Evolutionary conservation across 495 filamentous ascomycete genomes (phyloP).

Genomic region (Usnea hakonensis): DNA sequence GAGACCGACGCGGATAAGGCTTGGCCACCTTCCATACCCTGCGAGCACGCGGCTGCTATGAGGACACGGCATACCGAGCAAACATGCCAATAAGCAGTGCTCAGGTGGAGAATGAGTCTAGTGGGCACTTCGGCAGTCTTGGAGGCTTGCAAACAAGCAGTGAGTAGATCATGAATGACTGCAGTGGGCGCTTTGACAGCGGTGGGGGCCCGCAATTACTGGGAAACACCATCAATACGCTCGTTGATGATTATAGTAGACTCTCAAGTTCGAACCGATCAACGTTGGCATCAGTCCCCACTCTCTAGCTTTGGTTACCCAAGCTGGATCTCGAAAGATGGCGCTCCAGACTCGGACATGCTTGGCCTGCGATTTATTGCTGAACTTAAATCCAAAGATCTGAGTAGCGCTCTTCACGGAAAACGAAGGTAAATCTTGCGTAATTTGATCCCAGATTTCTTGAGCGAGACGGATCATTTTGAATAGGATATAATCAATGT

Average conservation of each 20-base stretch:
- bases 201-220: slow-evolving; percentile 15
- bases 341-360: background rate
- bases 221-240: slow-evolving; percentile 15
- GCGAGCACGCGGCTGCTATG: background rate
- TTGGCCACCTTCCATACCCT: background rate
- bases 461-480: background rate
- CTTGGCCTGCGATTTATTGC: background rate
- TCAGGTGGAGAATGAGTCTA: slow-evolving; percentile 1
- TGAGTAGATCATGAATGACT: too few relatives aligned
- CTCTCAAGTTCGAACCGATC: background rate
- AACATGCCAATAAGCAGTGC: slow-evolving; percentile 9
- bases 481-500: background rate
- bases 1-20: slow-evolving; percentile 9
- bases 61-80: background rate
- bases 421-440: background rate
- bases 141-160: too few relatives aligned
- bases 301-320: background rate
- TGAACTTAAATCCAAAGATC: background rate
- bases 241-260: background rate
- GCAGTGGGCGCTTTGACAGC: too few relatives aligned
- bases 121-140: slow-evolving; percentile 9
- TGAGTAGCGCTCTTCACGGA: background rate
- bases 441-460: background rate
- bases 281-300: background rate
- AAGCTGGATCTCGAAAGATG: background rate